Evolutionary conservation across 2,329 filamentous ascomycete species (phyloP).

Genomic region (Podosphaera leucotricha): DNA sequence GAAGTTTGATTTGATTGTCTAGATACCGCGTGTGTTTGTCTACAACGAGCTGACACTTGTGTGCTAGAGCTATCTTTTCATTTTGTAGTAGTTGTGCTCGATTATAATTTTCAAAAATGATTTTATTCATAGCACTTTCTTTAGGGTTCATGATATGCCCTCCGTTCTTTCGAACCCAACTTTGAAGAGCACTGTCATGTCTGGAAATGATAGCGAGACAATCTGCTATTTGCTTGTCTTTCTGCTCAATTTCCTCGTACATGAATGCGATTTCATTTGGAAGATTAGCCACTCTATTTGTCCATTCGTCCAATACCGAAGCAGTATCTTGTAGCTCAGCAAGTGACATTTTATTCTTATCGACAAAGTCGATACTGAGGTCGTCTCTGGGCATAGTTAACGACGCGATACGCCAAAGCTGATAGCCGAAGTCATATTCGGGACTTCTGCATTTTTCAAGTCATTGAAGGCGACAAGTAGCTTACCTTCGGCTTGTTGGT

Average conservation of each 20-base stretch:
- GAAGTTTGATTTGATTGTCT: constrained; percentile 36
- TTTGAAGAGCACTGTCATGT: constrained; percentile 53
- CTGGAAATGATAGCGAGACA: constrained; percentile 45
- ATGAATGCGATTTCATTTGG: constrained; percentile 65
- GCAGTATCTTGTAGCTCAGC: constrained; percentile 37
- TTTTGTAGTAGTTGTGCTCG: constrained; percentile 46
- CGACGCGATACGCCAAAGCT: constrained; percentile 10
- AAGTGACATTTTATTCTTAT: constrained; percentile 27
- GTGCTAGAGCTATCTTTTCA: constrained; percentile 48
- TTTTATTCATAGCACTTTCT: constrained; percentile 42
- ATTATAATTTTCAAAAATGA: constrained; percentile 43
- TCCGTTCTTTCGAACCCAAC: constrained; percentile 56
- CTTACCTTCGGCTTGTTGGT: not conserved
- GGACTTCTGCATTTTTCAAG: not conserved
- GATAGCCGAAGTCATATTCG: not conserved
- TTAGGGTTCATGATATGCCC: constrained; percentile 52
- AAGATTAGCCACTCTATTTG: constrained; percentile 51
- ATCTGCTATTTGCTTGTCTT: constrained; percentile 49
- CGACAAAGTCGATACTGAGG: constrained; percentile 44
- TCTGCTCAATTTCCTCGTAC: constrained; percentile 62
- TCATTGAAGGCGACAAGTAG: not conserved
- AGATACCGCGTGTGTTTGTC: constrained; percentile 39
- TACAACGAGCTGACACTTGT: constrained; percentile 35
- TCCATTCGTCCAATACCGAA: constrained; percentile 57
- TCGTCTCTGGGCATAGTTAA: constrained; percentile 44